Base-by-base conservation (phyloP, 768 basidiomycete genomes). In the Trametes sanguinea region DNA sequence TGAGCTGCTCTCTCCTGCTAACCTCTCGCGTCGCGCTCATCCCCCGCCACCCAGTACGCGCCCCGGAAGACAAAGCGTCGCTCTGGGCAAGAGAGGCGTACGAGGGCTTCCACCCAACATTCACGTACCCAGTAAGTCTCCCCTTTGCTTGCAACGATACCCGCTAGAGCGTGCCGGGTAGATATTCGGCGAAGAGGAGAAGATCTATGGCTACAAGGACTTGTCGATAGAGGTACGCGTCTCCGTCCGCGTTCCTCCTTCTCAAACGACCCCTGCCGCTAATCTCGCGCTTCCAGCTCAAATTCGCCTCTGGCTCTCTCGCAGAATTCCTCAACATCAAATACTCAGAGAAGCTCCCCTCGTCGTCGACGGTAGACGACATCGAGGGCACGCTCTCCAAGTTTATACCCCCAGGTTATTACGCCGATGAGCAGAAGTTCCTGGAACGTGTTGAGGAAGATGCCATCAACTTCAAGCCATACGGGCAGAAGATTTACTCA, bases 151-250 rank as follows among this genome's bases (percentile, higher is more conserved):
- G 29, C n/a, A 33, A 43, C 30, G 37, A 22, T 17, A 42, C 50
- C 22, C 35, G 16, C 27, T n/a, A 62, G 45, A 54, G 8, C 39
- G n/a, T 42, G 13, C 17, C 10, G 11, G 32, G 17, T 51, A 94
- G 92, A 95, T 99, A 69, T 98, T 87, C 71, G 96, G 96, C 54
- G 94, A 98, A 69, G 91, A 96, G 55, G 95, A 99, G 77, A 95
- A 88, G 77, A 89, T 98, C 58, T 98, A 96, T 72, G 96, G 96
- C 2, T 98, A 97, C 76, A 83, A 86, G 63, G 88, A 88, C 69
- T 81, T 99, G 37, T 73, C 82, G 30, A 88, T 98, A 67, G 86
- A 96, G 71, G 95, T 97, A 71, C 64, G 87, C 75, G 50, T 40
- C 47, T 13, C n/a, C 10, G 0, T 17, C n/a, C 53, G 42, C 53